Conservation (phyloP, 305 asterid species). For the Vinca major region DNA sequence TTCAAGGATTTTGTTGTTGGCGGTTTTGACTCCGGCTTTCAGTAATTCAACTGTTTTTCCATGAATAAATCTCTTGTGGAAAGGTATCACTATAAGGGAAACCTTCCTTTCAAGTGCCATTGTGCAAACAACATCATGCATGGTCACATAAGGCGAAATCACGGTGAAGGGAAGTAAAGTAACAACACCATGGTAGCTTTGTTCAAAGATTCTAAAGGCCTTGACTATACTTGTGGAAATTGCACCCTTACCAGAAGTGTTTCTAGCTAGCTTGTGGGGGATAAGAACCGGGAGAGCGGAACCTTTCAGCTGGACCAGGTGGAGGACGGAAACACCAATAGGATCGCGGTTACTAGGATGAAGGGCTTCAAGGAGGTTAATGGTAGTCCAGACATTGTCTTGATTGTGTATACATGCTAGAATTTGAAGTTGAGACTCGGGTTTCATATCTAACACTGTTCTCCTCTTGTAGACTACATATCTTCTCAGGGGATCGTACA, state of each 20-base stretch:
- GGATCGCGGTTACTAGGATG: slow-evolving; percentile 28
- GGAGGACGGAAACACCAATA: slow-evolving; percentile 29
- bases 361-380: slow-evolving; percentile 45
- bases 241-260: slow-evolving; percentile 22
- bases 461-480: slow-evolving; percentile 29
- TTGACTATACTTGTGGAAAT: slow-evolving; percentile 35
- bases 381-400: slow-evolving; percentile 41
- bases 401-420: slow-evolving; percentile 42
- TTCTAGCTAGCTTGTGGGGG: slow-evolving; percentile 13
- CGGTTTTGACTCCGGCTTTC: slow-evolving; percentile 31
- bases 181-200: slow-evolving; percentile 20
- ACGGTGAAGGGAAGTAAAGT: slow-evolving; percentile 38
- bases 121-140: slow-evolving; percentile 64
- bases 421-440: slow-evolving; percentile 30
- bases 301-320: slow-evolving; percentile 51
- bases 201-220: slow-evolving; percentile 34
- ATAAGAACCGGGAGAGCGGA: slow-evolving; percentile 38
- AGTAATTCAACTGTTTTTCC: slow-evolving; percentile 31
- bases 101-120: slow-evolving; percentile 37
- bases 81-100: slow-evolving; percentile 46
- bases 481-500: slow-evolving; percentile 51
- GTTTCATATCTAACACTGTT: slow-evolving; percentile 26
- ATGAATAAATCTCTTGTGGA: slow-evolving; percentile 45
- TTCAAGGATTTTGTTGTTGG: slow-evolving; percentile 41
- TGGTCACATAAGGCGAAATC: slow-evolving; percentile 49